Conservation (phyloP, 768 basidiomycete genomes). For the Hygrocybe coccinea region DNA sequence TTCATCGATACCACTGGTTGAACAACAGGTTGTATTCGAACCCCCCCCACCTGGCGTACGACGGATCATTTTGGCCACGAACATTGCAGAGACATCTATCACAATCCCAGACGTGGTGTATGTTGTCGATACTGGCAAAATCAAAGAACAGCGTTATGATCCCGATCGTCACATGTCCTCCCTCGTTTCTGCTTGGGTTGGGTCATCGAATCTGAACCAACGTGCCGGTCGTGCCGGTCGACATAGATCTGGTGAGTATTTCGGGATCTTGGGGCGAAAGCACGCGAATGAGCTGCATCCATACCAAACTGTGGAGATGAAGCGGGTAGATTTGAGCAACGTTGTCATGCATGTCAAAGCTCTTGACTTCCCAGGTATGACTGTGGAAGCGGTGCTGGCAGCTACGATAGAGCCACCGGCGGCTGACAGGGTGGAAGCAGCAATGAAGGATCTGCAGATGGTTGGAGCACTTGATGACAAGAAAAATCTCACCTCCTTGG, state of each 20-base stretch:
- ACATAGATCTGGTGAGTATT: slow-evolving; percentile 88
- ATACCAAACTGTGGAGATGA: slow-evolving; percentile 94
- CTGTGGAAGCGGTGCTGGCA: slow-evolving; percentile 81
- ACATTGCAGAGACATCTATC: slow-evolving; percentile 92
- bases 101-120: slow-evolving; percentile 95
- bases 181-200: slow-evolving; percentile 87
- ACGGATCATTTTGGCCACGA: slow-evolving; percentile 87
- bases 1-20: slow-evolving; percentile 80
- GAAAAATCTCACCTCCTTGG: slow-evolving; percentile 79
- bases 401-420: slow-evolving; percentile 88
- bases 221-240: slow-evolving; percentile 90
- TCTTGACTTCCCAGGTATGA: slow-evolving; percentile 79
- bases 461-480: slow-evolving; percentile 78
- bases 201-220: slow-evolving; percentile 84
- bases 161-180: slow-evolving; percentile 85
- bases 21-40: slow-evolving; percentile 87
- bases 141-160: slow-evolving; percentile 88
- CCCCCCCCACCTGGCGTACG: slow-evolving; percentile 73
- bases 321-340: slow-evolving; percentile 80
- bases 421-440: slow-evolving; percentile 66
- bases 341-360: slow-evolving; percentile 97
- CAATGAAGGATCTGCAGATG: slow-evolving; percentile 75
- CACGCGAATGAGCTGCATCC: slow-evolving; percentile 60
- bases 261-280: slow-evolving; percentile 65
- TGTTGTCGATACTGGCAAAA: slow-evolving; percentile 83